Base-by-base conservation (phyloP, 495 filamentous ascomycete species). In the Aspergillus homomorphus region DNA sequence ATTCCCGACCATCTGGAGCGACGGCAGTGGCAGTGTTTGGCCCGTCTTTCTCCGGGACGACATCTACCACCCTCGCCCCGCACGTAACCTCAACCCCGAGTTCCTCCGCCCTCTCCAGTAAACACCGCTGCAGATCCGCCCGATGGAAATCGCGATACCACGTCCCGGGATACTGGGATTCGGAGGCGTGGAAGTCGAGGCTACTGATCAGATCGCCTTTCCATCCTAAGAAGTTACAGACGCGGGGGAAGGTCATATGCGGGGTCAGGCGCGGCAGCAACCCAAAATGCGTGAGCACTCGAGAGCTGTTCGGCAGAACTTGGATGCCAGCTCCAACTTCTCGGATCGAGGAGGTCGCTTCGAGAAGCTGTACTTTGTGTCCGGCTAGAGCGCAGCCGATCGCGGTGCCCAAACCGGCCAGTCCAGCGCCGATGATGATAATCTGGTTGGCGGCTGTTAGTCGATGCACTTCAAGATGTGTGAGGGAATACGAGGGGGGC, bases 131-230 rank as follows among this genome's bases (percentile, higher is more conserved):
- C 15, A 84, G 68, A 55, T 82, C 77, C 2, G 82, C 83, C 19
- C 85, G 79, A 55, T 87, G 83, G 23, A 86, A 83, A 65, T 84
- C 80, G 60, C 84, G 67, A 74, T 86, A 76, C 58, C 82, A 82
- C 0, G 76, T 80, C 1, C 80, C 79, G 18, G 80, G 77, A 18
- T 77, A 74, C 18, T 69, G 64, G 0, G 61, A 54, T 19, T 75
- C 72, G 10, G 77, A 78, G 7, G 71, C 73, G 26, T 70, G 62
- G 58, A 81, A 84, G 46, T 79, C 74, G 62, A 81, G 67, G 45
- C 77, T 73, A 24, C 79, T 78, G 15, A 82, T 81, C 23, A 77
- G 72, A n/a, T 84, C 71, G 1, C 72, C 70, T 38, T 71, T 75
- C 72, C 72, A 75, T 9, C 79, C 81, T 52, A 79, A 69, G 63